Evolutionary conservation across 2,329 filamentous ascomycete genomes (phyloP).

Genomic region (Ascosphaera aggregata): DNA sequence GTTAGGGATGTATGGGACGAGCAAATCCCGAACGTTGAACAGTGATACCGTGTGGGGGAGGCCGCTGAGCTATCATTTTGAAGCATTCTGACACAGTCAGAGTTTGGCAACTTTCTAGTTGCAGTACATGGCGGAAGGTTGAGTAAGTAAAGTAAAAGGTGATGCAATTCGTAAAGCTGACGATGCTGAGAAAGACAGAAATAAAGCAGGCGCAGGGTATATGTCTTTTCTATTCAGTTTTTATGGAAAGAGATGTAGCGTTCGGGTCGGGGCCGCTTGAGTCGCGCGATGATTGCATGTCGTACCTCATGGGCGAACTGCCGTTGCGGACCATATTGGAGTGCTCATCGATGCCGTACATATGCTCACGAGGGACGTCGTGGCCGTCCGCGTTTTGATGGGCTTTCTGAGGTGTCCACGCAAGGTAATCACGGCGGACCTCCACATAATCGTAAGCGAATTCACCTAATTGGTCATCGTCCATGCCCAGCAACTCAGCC

Average conservation of each 20-base stretch:
- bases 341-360: slow-evolving; percentile 37
- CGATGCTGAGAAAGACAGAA: too few relatives aligned
- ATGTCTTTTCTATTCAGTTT: not conserved
- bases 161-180: too few relatives aligned
- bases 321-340: slow-evolving; percentile 25
- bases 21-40: too few relatives aligned
- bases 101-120: too few relatives aligned
- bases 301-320: not conserved
- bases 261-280: not conserved
- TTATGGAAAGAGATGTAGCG: not conserved
- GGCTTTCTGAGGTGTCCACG: slow-evolving; percentile 24
- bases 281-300: not conserved
- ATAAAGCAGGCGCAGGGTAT: too few relatives aligned
- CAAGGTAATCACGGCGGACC: slow-evolving; percentile 26
- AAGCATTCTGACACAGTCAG: too few relatives aligned
- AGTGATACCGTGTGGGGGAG: too few relatives aligned
- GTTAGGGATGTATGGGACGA: too few relatives aligned
- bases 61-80: too few relatives aligned
- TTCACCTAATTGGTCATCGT: slow-evolving; percentile 27
- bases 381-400: slow-evolving; percentile 24
- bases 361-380: slow-evolving; percentile 31
- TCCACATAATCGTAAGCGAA: slow-evolving; percentile 30
- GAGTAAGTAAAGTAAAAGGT: too few relatives aligned
- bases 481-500: slow-evolving; percentile 43
- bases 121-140: too few relatives aligned